Percentiles rank a stretch among this genome's conserved stretches.
These are phyloP conservation scores for Gossypium gossypioides DNA, from an alignment of 441 rosid species.

Conservation along the genomic window DNA sequence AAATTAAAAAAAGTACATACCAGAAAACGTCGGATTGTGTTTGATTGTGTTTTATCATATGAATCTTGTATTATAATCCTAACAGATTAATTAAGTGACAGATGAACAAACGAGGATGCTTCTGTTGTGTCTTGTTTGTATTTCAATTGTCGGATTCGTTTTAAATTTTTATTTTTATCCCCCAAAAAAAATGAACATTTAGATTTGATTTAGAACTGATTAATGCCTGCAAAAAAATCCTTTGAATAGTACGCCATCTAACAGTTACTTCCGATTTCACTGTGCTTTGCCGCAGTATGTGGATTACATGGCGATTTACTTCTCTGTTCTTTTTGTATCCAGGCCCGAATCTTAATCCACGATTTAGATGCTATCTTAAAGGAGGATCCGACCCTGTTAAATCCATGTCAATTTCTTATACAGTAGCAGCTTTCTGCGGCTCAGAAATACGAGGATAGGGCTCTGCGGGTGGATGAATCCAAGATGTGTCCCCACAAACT, in stretches of 20 bases:
- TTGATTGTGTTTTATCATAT: not conserved
- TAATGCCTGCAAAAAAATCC: not conserved
- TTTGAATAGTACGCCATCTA: not conserved
- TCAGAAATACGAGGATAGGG: not conserved
- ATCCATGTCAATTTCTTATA: not conserved
- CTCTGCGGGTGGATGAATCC: conserved; percentile 30
- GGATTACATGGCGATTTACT: not conserved
- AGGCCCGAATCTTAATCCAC: not conserved
- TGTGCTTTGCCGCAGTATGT: not conserved
- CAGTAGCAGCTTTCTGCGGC: not conserved
- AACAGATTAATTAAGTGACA: not conserved
- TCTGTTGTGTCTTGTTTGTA: not conserved
- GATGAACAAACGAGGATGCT: not conserved
- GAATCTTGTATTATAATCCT: not conserved
- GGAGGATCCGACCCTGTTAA: not conserved
- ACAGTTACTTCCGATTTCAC: not conserved
- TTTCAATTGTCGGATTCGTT: not conserved
- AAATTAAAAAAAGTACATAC: not conserved
- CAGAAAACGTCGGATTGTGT: not conserved
- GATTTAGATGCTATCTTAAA: not conserved
- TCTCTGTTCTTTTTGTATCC: not conserved
- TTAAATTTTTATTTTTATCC: not conserved
- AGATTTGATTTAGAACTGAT: not conserved
- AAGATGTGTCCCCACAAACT: conserved; percentile 27
- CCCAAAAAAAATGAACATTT: not conserved